Percentiles rank a stretch among this genome's conserved stretches.
These are phyloP conservation scores for Heliosperma pusillum DNA, from an alignment of 148 eudicot species.

Conservation along the genomic window DNA sequence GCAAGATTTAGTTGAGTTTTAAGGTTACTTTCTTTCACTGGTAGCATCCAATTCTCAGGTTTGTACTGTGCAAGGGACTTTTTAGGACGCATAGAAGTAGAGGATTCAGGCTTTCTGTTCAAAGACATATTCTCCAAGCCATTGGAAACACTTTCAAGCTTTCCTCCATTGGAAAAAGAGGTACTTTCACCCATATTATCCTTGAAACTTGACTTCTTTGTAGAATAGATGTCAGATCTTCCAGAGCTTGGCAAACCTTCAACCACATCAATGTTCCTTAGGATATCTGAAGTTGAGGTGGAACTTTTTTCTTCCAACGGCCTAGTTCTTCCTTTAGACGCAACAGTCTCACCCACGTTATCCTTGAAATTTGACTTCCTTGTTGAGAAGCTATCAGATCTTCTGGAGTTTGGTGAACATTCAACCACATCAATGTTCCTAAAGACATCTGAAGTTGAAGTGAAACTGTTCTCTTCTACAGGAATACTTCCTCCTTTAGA, in stretches of 20 bases:
- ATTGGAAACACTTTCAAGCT: slow-evolving; percentile 31
- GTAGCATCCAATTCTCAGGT: slow-evolving; percentile 91
- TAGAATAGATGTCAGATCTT: slow-evolving; percentile 30
- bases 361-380: slow-evolving; percentile 24
- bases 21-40: slow-evolving; percentile 38
- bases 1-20: slow-evolving; percentile 86
- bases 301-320: slow-evolving; percentile 10
- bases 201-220: slow-evolving; percentile 27
- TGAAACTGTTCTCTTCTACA: slow-evolving; percentile 12
- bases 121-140: slow-evolving; percentile 38
- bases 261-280: slow-evolving; percentile 25
- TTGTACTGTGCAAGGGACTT: slow-evolving; percentile 46
- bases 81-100: slow-evolving; percentile 34
- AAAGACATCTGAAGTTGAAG: slow-evolving; percentile 22
- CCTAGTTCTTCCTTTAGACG: slow-evolving; percentile 19
- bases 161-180: slow-evolving; percentile 31
- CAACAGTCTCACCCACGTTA: background rate
- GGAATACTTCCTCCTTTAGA: slow-evolving; percentile 19
- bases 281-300: slow-evolving; percentile 25
- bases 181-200: slow-evolving; percentile 25
- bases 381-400: slow-evolving; percentile 32
- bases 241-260: slow-evolving; percentile 36
- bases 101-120: slow-evolving; percentile 41
- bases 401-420: slow-evolving; percentile 34
- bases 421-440: slow-evolving; percentile 30